Base-by-base conservation (phyloP, 306 rosid species). In the Begonia loranthoides region DNA sequence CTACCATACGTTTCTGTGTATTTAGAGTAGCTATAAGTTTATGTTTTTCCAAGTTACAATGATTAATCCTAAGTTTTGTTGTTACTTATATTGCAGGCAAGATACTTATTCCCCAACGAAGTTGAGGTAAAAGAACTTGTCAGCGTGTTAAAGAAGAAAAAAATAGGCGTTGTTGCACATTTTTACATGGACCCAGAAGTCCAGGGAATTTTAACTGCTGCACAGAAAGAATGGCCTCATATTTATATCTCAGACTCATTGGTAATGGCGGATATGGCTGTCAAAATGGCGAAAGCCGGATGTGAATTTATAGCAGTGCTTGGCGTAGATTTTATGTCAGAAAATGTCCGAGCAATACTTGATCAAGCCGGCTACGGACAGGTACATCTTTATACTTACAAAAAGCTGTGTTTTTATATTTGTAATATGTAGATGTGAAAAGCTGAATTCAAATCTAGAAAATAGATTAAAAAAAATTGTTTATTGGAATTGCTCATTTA, bases 161-260 rank as follows among this genome's bases (percentile, higher is more conserved):
- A 74, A 63, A 90, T 90, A 59, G 99, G 99, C 41, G 66, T 90
- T 52, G 99, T 80, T 74, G 99, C 99, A 34, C 96, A 90, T 63
- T 90, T 90, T 67, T 90, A 86, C 82, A 90, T 90, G 99, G 99
- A 90, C 69, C 99, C 99, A 46, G 94, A 90, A 68, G 93, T 90
- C 9, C 99, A 90, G 63, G 99, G 99, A 50, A 56, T 90, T 56
- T 67, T 86, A 66, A 86, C 92, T 49, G 85, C 99, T 65, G 99
- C 99, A 45, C 81, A 86, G 79, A 86, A 83, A 70, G 88, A 68
- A 64, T 90, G 99, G 99, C 93, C 99, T 45, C 94, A 90, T 64
- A 90, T 90, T 54, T 65, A 90, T 74, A 78, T 90, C 72, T 90
- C 99, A 44, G 99, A 90, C 75, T 90, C 99, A 5, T 65, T 90